Evolutionary conservation across 169 alveolate species (phyloP), one percentile per base, ranked within the genome.

Genomic region (Plasmodium sp.): DNA sequence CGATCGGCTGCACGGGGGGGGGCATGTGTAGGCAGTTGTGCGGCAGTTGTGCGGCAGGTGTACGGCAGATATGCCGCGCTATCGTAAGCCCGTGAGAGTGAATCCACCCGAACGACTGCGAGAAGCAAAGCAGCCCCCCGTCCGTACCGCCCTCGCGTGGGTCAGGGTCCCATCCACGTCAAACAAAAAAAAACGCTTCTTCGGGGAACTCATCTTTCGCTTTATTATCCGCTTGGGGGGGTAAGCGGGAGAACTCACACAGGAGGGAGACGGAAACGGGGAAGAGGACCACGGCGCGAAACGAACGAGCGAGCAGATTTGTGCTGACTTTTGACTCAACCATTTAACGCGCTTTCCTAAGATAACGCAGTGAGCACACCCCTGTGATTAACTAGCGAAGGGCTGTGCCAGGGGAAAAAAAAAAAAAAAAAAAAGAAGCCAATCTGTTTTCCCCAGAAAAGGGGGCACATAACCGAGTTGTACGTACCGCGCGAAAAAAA

Each of bases 101-200:
- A 22, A 22, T 22, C 62, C 22, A 51, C 16, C 9, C 62, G 27
- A 51, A 51, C 62, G 27, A 51, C 62, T 14, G 12, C 27, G 22
- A 51, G 14, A 72, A 18, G 43, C 10, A 2, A 18, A 0, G 43
- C 3, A 72, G 12, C 62, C 3, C 62, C 62, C 62, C 62, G 12
- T 56, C 27, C 83, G 12, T 58, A 90, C 94, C 73, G 81, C 93
- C 83, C 99, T 95, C 0, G 99, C 93, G 18, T 96, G 95, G 18
- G 99, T 98, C 16, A 98, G 93, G 31, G 99, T 98, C 48, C 99
- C 99, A 96, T 98, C 99, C n/a, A 98, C 97, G 81, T 98, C 99
- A 94, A 98, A 98, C 79, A 96, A 62, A 41, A 92, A 75, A 58
- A 95, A 31, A 67, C 33, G 75, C 12, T 62, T 62, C 75, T 62